phyloP scores from a whole-genome alignment of 129 eudicot genomes.

The Oenanthe sinensis region DNA sequence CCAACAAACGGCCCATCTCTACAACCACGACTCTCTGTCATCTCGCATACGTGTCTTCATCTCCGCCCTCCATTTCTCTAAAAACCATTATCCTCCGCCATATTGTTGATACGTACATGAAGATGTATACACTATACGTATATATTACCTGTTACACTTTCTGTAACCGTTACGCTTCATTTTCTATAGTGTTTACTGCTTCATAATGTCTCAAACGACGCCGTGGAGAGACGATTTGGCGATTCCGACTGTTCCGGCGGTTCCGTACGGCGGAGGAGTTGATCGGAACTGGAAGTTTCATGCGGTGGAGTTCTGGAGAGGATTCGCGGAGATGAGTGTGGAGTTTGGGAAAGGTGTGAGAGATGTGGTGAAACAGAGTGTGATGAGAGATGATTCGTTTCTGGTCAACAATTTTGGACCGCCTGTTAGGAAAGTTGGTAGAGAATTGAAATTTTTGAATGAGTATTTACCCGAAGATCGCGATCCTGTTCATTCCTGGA shows the following conservation, averaged over 20 bases:
- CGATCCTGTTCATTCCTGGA: conserved; percentile 81
- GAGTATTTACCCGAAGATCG: conserved; percentile 57
- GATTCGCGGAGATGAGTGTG: conserved; percentile 84
- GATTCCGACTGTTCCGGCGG: conserved; percentile 9
- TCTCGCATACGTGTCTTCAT: not conserved
- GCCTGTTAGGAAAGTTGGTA: conserved; percentile 13
- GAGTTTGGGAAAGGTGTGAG: conserved; percentile 80
- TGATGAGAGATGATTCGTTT: conserved; percentile 38
- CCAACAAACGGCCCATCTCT: not conserved
- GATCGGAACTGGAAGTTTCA: conserved; percentile 54
- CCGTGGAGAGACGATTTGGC: conserved; percentile 3
- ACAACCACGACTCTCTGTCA: not conserved
- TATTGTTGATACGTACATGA: too few relatives aligned
- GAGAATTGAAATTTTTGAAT: conserved; percentile 34
- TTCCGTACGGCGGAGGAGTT: not conserved
- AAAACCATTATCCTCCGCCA: not conserved
- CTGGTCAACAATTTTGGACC: conserved; percentile 29
- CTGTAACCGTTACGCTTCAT: not conserved
- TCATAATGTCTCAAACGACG: conserved; percentile 29
- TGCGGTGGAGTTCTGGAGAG: conserved; percentile 80
- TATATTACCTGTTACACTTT: not conserved
- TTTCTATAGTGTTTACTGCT: not conserved
- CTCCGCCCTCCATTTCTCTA: not conserved
- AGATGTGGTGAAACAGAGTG: conserved; percentile 79
- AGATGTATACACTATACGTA: not conserved